These are phyloP conservation scores for Pichia ethanolica DNA, from an alignment of 805 yeast genomes.

Conservation along the genomic window DNA sequence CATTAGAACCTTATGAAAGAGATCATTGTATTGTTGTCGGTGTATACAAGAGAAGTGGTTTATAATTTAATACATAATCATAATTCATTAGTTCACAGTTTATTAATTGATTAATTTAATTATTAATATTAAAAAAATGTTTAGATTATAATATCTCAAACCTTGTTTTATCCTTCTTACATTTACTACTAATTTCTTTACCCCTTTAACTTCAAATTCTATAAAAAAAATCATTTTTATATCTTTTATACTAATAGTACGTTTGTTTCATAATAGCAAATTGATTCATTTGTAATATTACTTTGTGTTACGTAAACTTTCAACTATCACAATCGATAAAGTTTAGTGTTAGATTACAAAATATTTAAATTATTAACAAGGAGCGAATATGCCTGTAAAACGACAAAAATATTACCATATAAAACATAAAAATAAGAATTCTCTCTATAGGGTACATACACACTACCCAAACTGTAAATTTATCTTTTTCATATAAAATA, in stretches of 20 bases:
- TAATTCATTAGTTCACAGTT: not conserved
- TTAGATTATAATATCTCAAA: not conserved
- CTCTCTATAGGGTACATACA: too few relatives aligned
- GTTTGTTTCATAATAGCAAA: constrained; percentile 1
- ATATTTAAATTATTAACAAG: too few relatives aligned
- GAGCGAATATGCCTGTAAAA: too few relatives aligned
- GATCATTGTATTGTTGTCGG: constrained; percentile 99
- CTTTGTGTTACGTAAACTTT: too few relatives aligned
- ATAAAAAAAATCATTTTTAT: not conserved
- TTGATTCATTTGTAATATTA: too few relatives aligned
- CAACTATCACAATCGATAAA: too few relatives aligned
- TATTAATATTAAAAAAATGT: not conserved
- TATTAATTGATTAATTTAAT: not conserved
- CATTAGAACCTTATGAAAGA: constrained; percentile 99
- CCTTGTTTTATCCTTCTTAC: not conserved
- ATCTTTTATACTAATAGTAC: constrained; percentile 1
- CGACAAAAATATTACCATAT: too few relatives aligned
- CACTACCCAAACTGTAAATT: too few relatives aligned
- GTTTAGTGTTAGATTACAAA: too few relatives aligned
- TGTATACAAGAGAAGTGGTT: constrained; percentile 87
- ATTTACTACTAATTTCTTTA: not conserved
- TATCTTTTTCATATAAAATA: too few relatives aligned
- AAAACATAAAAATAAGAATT: too few relatives aligned
- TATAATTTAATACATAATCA: constrained; percentile 26
- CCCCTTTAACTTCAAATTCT: not conserved